Base-by-base conservation (phyloP, 768 basidiomycete genomes). In the Lactifluus hygrophoroides region DNA sequence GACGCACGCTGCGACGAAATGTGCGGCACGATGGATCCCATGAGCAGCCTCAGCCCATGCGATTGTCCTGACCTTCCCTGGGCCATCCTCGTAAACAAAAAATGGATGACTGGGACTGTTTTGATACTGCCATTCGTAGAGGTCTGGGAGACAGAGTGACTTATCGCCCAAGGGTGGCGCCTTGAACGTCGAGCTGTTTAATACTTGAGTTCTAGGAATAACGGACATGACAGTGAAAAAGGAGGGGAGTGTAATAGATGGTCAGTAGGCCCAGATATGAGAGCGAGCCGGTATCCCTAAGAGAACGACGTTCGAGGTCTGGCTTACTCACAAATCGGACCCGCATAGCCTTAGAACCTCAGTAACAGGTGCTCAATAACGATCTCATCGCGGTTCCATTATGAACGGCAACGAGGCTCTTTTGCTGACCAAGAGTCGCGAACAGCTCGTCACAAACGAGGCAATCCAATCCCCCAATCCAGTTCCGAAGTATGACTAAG, bases 81-180 rank as follows among this genome's bases (percentile, higher is more conserved):
- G 57, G 19, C 35, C 58, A 34, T 62, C 63, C 25, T 59, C 60
- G 40, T 57, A 67, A 19, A 40, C 19, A 35, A 64, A 67, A 28
- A 66, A 47, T 2, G 68, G 67, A 34, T 71, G 67, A 27, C 34
- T 30, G 9, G 67, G 50, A 35, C 57, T 63, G 44, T 64, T 50
- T n/a, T 51, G 47, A 25, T 40, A 40, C 25, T 70, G 67, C 68
- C 65, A 69, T 23, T 71, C 70, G 40, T 66, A 67, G 16, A 71
- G 30, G 19, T 69, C 64, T 11, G 69, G 64, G 6, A 70, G 44
- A 13, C 63, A 61, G 5, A 69, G 43, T 3, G 60, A 50, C 16
- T 55, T 50, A 32, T 66, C 61, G n/a, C 44, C 37, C 9, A 69
- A 54, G 8, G 66, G 67, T 11, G 70, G 67, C 5, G 68, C 44